Evolutionary conservation across 345 rosid genomes (phyloP).

Genomic region (Limnanthes douglasii): DNA sequence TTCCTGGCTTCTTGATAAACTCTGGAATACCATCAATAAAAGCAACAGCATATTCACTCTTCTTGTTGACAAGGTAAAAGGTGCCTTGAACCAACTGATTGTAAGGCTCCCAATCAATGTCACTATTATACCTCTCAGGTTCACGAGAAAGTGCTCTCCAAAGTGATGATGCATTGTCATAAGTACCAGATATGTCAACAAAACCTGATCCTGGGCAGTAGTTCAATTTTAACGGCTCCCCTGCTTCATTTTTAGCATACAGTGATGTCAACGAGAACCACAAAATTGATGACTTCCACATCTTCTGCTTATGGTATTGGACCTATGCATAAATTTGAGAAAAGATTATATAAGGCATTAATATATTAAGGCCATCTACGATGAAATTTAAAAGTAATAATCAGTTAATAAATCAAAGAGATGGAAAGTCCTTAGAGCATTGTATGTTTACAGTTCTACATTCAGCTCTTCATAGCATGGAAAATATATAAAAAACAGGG

Average conservation of each 20-base stretch:
- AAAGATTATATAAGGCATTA: too few species aligned
- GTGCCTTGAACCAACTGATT: slow-evolving; percentile 38
- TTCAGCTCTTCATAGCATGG: too few species aligned
- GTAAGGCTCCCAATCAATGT: slow-evolving; percentile 46
- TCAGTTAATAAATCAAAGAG: too few species aligned
- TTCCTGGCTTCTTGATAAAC: slow-evolving; percentile 87
- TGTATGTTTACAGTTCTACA: too few species aligned
- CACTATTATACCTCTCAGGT: slow-evolving; percentile 37
- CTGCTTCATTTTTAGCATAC: slow-evolving; percentile 50
- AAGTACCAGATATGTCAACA: slow-evolving; percentile 50
- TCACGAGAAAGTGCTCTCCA: slow-evolving; percentile 43
- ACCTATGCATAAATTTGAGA: slow-evolving; percentile 42
- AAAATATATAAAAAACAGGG: too few species aligned
- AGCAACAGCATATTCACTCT: slow-evolving; percentile 70
- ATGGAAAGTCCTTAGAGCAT: too few species aligned
- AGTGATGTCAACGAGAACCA: slow-evolving; percentile 87
- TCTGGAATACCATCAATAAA: slow-evolving; percentile 60
- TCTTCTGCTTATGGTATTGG: slow-evolving; percentile 41
- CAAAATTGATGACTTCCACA: slow-evolving; percentile 53
- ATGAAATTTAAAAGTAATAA: too few species aligned
- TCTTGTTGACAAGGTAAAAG: slow-evolving; percentile 73
- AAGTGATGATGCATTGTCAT: slow-evolving; percentile 41
- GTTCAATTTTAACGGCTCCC: slow-evolving; percentile 55
- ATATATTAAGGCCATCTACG: too few species aligned
- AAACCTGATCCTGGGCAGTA: slow-evolving; percentile 47